These are phyloP conservation scores for Gossypium australe DNA, from an alignment of 345 rosid species.

Conservation along the genomic window DNA sequence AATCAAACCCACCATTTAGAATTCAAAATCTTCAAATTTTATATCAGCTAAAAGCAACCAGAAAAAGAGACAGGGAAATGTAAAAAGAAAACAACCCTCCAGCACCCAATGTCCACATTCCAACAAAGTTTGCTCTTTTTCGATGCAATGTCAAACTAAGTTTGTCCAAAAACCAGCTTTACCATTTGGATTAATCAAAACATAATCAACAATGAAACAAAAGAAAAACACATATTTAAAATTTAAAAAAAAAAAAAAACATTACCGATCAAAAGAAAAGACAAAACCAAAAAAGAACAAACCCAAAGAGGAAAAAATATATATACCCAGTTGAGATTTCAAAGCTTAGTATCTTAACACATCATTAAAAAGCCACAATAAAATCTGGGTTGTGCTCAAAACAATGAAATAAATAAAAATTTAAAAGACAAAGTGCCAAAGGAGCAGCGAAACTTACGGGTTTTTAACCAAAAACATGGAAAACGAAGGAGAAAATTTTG, in stretches of 20 bases:
- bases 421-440: not conserved
- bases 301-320: conserved; percentile 1
- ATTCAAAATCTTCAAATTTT: not conserved
- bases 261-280: conserved; percentile 14
- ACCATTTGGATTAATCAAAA: not conserved
- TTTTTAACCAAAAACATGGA: not conserved
- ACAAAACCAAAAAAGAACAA: not conserved
- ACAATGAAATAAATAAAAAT: not conserved
- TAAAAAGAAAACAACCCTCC: not conserved
- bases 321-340: conserved; percentile 27
- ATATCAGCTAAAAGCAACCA: conserved; percentile 12
- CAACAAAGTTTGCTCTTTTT: not conserved
- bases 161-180: not conserved
- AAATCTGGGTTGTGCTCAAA: conserved; percentile 5
- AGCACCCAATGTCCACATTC: not conserved
- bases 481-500: conserved; percentile 15
- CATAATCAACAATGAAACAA: not conserved
- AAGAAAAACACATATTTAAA: not conserved
- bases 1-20: conserved; percentile 6
- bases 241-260: not conserved
- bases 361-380: not conserved
- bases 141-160: conserved; percentile 11
- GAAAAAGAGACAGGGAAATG: conserved; percentile 19
- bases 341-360: not conserved
- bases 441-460: conserved; percentile 6